These are phyloP conservation scores for Fusarium sp. DNA, from an alignment of 2,329 filamentous ascomycete genomes.

Conservation along the genomic window DNA sequence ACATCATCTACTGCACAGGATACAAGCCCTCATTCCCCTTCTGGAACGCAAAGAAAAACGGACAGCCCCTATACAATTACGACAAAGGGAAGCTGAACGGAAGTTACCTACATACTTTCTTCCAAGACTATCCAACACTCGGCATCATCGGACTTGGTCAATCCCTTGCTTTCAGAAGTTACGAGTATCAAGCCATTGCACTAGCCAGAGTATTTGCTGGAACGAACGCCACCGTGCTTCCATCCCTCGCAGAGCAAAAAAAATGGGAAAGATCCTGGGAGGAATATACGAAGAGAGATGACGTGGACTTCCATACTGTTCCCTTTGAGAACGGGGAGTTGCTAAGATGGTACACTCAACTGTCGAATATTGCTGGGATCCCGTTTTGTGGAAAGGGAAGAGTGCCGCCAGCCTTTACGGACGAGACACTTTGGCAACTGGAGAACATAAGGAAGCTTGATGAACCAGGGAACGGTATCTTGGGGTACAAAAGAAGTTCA, in stretches of 20 bases:
- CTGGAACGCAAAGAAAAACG: neutral
- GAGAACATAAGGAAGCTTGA: neutral
- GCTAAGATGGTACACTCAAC: neutral
- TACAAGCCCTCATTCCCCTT: neutral
- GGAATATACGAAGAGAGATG: rapidly evolving
- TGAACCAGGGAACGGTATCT: too few relatives aligned
- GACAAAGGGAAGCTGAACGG: neutral
- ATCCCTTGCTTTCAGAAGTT: neutral
- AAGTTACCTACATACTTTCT: neutral
- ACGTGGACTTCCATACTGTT: neutral
- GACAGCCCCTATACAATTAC: neutral
- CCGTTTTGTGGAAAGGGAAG: neutral
- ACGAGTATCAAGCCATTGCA: conserved; percentile 9
- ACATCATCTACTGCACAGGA: neutral
- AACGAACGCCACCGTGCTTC: neutral
- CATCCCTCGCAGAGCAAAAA: neutral
- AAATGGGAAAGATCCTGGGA: neutral
- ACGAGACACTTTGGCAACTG: neutral
- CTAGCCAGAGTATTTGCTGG: conserved; percentile 2
- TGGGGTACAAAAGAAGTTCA: too few relatives aligned
- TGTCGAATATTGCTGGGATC: neutral
- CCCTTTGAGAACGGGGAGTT: neutral
- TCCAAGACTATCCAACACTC: neutral
- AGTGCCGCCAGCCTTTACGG: neutral
- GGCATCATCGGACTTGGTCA: conserved; percentile 2